Evolutionary conservation across 495 filamentous ascomycete species (phyloP), one percentile per base, ranked within the genome.

Genomic region (Tuber indicum): DNA sequence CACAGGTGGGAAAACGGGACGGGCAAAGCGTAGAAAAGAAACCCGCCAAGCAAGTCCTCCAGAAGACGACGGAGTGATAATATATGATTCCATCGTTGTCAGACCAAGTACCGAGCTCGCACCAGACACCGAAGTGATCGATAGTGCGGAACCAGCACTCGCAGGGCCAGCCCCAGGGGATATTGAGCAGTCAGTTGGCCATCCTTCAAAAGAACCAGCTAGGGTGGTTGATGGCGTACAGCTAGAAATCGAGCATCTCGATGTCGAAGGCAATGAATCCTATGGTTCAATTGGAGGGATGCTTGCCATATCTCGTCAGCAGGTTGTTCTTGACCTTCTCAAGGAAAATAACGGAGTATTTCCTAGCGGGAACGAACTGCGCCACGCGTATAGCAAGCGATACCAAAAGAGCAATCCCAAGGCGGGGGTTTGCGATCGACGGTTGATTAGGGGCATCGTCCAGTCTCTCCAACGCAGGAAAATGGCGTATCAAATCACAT

Each of bases 331-430:
- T 78, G 89, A 92, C 70, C 86, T 97, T 44, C 82, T 96, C 14
- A 86, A 91, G 43, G 88, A 87, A 70, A 92, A 91, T 77, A 86
- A 87, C 49, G 93, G 93, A 4, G 90, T 92, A 4, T 94, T 92
- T 75, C 92, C 92, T 17, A 89, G 91, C 41, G 89, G 91, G n/a
- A 87, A 87, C 74, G 90, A 92, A 71, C 85, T 98, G 6, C 92
- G 90, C 84, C 88, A 90, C 79, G 90, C 92, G n/a, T 90, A 94
- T 74, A 78, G 82, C 44, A 80, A 81, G 43, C 75, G 77, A 19
- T 84, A 83, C 70, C 78, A 79, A 66, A 76, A 82, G 73, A 84
- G 77, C 72, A 84, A 84, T 47, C 82, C 82, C 42, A 83, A 83
- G 58, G 83, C 82, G 41, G 82, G 82, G 23, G 73, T 80, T 36